Percentiles rank a stretch among this genome's conserved stretches.
phyloP scores from a whole-genome alignment of 345 rosid genomes.

The Reutealis trisperma region DNA sequence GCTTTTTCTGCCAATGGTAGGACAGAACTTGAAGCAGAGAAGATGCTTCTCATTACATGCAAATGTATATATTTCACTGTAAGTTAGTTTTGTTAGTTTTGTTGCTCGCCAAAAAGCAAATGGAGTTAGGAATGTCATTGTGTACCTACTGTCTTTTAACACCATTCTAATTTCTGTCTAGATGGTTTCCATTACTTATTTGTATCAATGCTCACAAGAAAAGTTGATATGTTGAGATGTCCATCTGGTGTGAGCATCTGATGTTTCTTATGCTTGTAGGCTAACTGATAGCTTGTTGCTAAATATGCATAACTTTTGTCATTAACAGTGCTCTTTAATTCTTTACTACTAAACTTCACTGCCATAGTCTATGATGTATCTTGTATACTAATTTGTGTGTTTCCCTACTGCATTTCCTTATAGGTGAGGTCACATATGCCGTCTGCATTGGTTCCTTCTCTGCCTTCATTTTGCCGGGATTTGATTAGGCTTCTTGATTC shows the following conservation, averaged over 20 bases:
- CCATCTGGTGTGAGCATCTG: background rate
- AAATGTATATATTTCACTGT: constrained; percentile 80
- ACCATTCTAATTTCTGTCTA: background rate
- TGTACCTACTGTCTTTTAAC: background rate
- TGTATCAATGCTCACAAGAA: background rate
- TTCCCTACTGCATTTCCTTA: constrained; percentile 35
- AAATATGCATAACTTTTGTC: background rate
- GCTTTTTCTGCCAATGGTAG: constrained; percentile 36
- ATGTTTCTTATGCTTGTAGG: background rate
- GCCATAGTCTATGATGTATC: constrained; percentile 5
- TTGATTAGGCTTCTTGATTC: constrained; percentile 63
- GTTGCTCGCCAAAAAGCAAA: background rate
- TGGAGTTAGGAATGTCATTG: background rate
- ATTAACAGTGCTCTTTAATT: background rate
- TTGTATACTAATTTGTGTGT: constrained; percentile 27
- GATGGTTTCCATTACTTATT: background rate
- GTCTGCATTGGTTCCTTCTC: constrained; percentile 56
- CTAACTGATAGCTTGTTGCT: background rate
- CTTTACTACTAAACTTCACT: background rate
- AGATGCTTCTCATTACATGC: constrained; percentile 61
- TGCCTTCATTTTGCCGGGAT: constrained; percentile 56
- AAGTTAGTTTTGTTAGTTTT: constrained; percentile 43
- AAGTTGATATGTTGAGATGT: background rate
- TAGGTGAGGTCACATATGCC: constrained; percentile 88
- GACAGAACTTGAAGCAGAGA: constrained; percentile 53